These are phyloP conservation scores for Saprolegnia diclina DNA, from an alignment of 352 stramenopile genomes.

Conservation along the genomic window DNA sequence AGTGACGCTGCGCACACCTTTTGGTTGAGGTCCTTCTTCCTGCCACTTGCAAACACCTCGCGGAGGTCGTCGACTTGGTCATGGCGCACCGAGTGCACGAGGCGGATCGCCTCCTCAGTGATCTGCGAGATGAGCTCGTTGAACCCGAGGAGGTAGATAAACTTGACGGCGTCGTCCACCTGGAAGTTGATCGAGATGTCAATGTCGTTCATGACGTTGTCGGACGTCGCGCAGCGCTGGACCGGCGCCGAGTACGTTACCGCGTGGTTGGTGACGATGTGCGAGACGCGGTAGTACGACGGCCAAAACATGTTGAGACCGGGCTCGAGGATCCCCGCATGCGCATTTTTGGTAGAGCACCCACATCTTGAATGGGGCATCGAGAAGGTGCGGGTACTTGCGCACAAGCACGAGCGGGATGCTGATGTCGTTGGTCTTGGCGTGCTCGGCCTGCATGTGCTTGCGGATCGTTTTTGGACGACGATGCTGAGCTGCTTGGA, in stretches of 20 bases:
- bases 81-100: constrained; percentile 79
- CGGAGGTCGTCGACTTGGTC: constrained; percentile 76
- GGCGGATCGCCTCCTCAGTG: constrained; percentile 67
- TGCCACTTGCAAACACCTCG: constrained; percentile 73
- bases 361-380: constrained; percentile 57
- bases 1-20: constrained; percentile 62
- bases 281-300: constrained; percentile 71
- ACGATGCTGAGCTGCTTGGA: constrained; percentile 37
- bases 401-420: constrained; percentile 66
- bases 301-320: constrained; percentile 76
- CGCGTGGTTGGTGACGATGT: constrained; percentile 82
- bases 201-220: constrained; percentile 88
- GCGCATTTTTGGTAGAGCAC: constrained; percentile 81
- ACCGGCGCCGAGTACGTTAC: constrained; percentile 76
- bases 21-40: constrained; percentile 77
- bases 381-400: constrained; percentile 44
- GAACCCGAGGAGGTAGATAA: constrained; percentile 83
- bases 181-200: constrained; percentile 86
- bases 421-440: constrained; percentile 40
- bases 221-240: constrained; percentile 60
- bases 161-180: constrained; percentile 78
- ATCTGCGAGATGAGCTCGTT: constrained; percentile 79
- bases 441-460: constrained; percentile 40
- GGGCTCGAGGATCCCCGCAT: constrained; percentile 69
- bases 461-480: constrained; percentile 51